Conservation (phyloP, 2,329 filamentous ascomycete genomes). For the Botrytis tulipae region DNA sequence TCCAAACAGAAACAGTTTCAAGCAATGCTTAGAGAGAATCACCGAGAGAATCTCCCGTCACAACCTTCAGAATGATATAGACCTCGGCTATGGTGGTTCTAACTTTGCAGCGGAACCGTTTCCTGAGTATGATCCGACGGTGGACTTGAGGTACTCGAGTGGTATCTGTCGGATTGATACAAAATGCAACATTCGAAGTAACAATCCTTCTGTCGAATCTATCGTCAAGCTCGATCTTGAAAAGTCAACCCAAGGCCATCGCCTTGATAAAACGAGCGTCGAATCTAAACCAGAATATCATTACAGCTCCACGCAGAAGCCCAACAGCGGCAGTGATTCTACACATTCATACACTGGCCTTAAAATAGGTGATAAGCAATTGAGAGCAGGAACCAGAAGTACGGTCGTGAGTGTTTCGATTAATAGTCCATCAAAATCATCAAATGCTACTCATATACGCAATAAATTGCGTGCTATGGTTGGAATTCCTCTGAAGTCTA, state of each 20-base stretch:
- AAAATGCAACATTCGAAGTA: background rate
- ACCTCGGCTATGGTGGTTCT: conserved; percentile 8
- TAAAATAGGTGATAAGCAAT: too few species aligned
- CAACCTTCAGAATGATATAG: background rate
- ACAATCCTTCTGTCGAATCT: too few species aligned
- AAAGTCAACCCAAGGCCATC: background rate
- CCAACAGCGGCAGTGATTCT: background rate
- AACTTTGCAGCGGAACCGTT: background rate
- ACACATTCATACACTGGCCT: background rate
- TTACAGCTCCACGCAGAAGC: background rate
- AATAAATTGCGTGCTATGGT: too few species aligned
- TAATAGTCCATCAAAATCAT: too few species aligned
- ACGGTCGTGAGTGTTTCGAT: too few species aligned
- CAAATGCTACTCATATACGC: background rate
- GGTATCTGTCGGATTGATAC: background rate
- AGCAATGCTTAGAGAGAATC: background rate
- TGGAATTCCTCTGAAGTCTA: background rate
- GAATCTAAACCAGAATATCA: background rate
- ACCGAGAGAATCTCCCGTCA: background rate
- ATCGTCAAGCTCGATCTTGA: background rate
- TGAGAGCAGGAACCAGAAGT: background rate
- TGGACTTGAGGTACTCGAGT: background rate
- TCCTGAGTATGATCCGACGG: background rate
- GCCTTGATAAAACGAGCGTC: background rate
- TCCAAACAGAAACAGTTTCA: too few species aligned